Conservation (phyloP, 495 filamentous ascomycete species). For the Aspergillus funiculosus region DNA sequence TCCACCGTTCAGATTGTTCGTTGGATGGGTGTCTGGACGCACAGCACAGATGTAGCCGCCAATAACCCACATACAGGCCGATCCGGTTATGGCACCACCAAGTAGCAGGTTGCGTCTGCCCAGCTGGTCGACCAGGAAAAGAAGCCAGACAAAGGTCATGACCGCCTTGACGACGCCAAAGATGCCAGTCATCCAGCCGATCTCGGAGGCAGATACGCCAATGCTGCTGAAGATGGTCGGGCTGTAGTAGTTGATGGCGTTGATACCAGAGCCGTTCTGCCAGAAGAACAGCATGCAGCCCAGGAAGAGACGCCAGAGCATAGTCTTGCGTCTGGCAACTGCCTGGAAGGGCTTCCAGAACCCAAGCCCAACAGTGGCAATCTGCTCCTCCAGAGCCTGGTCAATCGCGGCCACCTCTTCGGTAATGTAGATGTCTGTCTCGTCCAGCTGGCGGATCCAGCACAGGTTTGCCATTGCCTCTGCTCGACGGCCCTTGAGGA, state of each 20-base stretch:
- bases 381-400: slow-evolving; percentile 51
- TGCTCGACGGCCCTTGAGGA: slow-evolving; percentile 43
- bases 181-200: slow-evolving; percentile 44
- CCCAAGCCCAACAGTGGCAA: slow-evolving; percentile 50
- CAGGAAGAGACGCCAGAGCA: slow-evolving; percentile 60
- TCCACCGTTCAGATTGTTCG: slow-evolving; percentile 39
- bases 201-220: slow-evolving; percentile 40
- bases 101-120: slow-evolving; percentile 64
- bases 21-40: slow-evolving; percentile 41
- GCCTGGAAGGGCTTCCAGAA: slow-evolving; percentile 65
- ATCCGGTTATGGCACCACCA: slow-evolving; percentile 62
- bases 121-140: slow-evolving; percentile 65
- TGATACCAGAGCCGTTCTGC: slow-evolving; percentile 63
- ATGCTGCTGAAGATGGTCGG: slow-evolving; percentile 56
- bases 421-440: slow-evolving; percentile 57
- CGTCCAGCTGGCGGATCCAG: slow-evolving; percentile 57
- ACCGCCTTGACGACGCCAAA: slow-evolving; percentile 50
- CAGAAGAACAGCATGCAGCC: slow-evolving; percentile 62
- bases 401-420: slow-evolving; percentile 62
- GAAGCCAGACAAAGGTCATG: slow-evolving; percentile 56
- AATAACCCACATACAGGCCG: slow-evolving; percentile 65
- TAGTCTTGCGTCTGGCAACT: slow-evolving; percentile 37
- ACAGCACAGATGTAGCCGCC: slow-evolving; percentile 60
- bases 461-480: slow-evolving; percentile 53
- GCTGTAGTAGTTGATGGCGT: slow-evolving; percentile 62